These are phyloP conservation scores for Microcyclospora pomicola DNA, from an alignment of 2,329 filamentous ascomycete genomes.

Conservation along the genomic window DNA sequence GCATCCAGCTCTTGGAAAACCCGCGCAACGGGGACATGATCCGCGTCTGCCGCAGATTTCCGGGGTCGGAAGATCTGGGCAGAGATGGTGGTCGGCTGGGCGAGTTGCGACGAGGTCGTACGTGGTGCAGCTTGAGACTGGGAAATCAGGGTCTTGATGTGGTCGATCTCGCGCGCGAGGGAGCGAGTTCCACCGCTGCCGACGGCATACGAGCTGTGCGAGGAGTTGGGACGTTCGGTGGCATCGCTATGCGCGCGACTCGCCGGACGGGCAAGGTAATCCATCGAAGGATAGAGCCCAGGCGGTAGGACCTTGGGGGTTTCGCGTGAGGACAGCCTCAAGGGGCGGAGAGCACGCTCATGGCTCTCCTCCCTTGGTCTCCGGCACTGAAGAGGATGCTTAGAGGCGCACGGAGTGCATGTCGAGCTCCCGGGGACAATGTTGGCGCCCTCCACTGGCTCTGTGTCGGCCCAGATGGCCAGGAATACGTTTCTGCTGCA, in stretches of 20 bases:
- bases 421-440: no score
- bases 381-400: no score
- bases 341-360: no score
- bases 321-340: no score
- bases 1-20: slow-evolving; percentile 12
- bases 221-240: slow-evolving; percentile 1
- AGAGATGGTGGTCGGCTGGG: slow-evolving; percentile 6
- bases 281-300: no score
- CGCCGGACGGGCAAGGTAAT: slow-evolving; percentile 1
- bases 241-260: slow-evolving; percentile 6
- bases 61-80: slow-evolving; percentile 11
- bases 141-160: slow-evolving; percentile 11
- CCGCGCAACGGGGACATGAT: slow-evolving; percentile 8
- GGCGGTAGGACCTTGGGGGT: no score
- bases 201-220: background rate
- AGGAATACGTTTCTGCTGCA: no score
- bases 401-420: no score
- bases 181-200: slow-evolving; percentile 3
- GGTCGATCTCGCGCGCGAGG: slow-evolving; percentile 12
- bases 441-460: no score
- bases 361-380: no score
- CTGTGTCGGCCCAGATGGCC: no score
- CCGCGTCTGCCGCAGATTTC: slow-evolving; percentile 1
- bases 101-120: background rate
- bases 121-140: slow-evolving; percentile 5